phyloP scores from a whole-genome alignment of 345 rosid species.

The Camelina hispida region DNA sequence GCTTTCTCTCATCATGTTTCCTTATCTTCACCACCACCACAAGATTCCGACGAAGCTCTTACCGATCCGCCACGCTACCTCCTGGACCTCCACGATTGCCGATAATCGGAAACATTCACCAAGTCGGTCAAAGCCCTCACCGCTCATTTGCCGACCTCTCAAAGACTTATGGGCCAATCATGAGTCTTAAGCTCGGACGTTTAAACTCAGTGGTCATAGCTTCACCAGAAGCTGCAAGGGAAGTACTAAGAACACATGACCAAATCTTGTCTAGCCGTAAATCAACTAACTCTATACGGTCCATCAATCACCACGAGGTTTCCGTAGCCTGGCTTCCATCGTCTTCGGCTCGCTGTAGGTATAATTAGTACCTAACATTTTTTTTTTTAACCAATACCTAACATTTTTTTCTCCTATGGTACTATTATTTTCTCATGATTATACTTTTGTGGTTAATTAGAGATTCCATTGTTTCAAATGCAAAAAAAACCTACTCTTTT shows the following conservation, averaged over 20 bases:
- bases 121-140: slow-evolving; percentile 43
- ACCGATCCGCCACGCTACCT: not conserved
- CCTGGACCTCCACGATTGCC: slow-evolving; percentile 44
- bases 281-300: slow-evolving; percentile 11
- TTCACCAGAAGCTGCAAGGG: slow-evolving; percentile 36
- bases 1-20: slow-evolving; percentile 51
- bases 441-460: no score
- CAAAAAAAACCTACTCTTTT: not conserved
- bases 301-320: slow-evolving; percentile 26
- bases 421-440: not conserved
- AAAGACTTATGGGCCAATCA: slow-evolving; percentile 48
- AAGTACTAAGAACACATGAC: slow-evolving; percentile 43
- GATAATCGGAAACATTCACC: slow-evolving; percentile 50
- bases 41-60: slow-evolving; percentile 2
- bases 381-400: no score
- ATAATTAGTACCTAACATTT: not conserved
- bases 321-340: slow-evolving; percentile 30
- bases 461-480: not conserved
- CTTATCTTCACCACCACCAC: slow-evolving; percentile 28
- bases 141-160: slow-evolving; percentile 40
- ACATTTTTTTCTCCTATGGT: not conserved
- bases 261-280: slow-evolving; percentile 29
- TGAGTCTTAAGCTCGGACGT: slow-evolving; percentile 40
- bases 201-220: slow-evolving; percentile 30
- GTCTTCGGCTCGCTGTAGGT: slow-evolving; percentile 44